Evolutionary conservation across 495 filamentous ascomycete genomes (phyloP), one percentile per base, ranked within the genome.

Genomic region (Penicillium soppii): DNA sequence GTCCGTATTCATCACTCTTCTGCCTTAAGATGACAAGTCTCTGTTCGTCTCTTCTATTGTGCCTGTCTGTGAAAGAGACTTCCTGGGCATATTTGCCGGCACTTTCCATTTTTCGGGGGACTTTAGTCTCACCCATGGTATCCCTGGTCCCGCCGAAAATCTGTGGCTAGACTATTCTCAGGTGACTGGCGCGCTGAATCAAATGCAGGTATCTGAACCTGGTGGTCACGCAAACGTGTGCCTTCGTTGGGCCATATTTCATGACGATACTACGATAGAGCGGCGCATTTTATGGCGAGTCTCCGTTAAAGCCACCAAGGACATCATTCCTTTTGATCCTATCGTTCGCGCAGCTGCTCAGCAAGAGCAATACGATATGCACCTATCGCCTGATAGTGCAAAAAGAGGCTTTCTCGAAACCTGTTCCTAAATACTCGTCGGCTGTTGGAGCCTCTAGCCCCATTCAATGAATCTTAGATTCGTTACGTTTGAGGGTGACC

Each of bases 101-200:
- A n/a, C n/a, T n/a, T n/a, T n/a, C n/a, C n/a, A n/a, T n/a, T n/a
- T n/a, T n/a, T n/a, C n/a, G n/a, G n/a, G n/a, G n/a, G n/a, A n/a
- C n/a, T n/a, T n/a, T n/a, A n/a, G n/a, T n/a, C n/a, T 41, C 21
- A 41, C 32, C 13, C n/a, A 57, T 33, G 36, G 52, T 41, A 47
- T 66, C 21, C 13, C 17, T n/a, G 41, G 62, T 42, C 56, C 53
- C 17, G 17, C 53, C 32, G 37, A 52, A 32, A 55, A 51, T 53
- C 47, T 66, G 15, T 66, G 43, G 60, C 47, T 66, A 27, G 55
- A 64, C 30, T 66, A 66, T 54, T 64, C 52, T 22, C 32, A 54
- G 19, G 50, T 62, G n/a, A 66, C 58, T 22, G 52, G 57, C 35
- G 43, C 36, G 15, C 48, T 66, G 32, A 66, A 63, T 36, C 30